Evolutionary conservation across 208 protist genomes (phyloP).

Genomic region (Leishmania martiniquensis): DNA sequence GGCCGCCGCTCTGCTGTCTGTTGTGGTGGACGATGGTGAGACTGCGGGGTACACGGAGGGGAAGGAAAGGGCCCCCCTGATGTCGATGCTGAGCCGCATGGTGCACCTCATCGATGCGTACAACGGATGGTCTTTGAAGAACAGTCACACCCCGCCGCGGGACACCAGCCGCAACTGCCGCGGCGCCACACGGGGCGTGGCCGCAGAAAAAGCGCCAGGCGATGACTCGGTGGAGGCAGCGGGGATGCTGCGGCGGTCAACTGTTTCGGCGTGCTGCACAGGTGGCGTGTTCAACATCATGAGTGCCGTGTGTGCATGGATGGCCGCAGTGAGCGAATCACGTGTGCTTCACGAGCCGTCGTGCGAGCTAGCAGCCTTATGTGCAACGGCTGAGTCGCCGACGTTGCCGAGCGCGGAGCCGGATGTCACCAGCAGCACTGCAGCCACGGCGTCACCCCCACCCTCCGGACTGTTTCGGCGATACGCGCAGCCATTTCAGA

Average conservation of each 20-base stretch:
- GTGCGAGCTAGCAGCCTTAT: constrained; percentile 19
- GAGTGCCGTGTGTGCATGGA: constrained; percentile 8
- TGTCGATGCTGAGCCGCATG: constrained; percentile 3
- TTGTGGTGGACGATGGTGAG: neutral
- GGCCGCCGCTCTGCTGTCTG: neutral
- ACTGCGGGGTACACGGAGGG: neutral
- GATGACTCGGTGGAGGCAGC: neutral
- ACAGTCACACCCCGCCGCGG: neutral
- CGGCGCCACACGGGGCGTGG: neutral
- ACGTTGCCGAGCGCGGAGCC: neutral
- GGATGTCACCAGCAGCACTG: neutral
- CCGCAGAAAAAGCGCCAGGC: neutral
- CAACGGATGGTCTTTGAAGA: constrained; percentile 15
- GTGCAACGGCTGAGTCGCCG: neutral
- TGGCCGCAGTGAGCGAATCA: constrained; percentile 15
- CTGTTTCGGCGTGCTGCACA: constrained; percentile 1
- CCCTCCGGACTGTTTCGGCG: constrained; percentile 16
- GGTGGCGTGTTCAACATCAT: constrained; percentile 27
- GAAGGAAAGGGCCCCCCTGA: neutral
- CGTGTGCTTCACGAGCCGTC: neutral
- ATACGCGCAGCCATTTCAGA: constrained; percentile 25
- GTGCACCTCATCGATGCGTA: constrained; percentile 16
- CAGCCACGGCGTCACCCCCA: neutral
- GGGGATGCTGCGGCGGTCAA: neutral
- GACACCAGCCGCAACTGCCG: neutral